Evolutionary conservation across 495 filamentous ascomycete genomes (phyloP).

Genomic region (Umbilicaria muhlenbergii): DNA sequence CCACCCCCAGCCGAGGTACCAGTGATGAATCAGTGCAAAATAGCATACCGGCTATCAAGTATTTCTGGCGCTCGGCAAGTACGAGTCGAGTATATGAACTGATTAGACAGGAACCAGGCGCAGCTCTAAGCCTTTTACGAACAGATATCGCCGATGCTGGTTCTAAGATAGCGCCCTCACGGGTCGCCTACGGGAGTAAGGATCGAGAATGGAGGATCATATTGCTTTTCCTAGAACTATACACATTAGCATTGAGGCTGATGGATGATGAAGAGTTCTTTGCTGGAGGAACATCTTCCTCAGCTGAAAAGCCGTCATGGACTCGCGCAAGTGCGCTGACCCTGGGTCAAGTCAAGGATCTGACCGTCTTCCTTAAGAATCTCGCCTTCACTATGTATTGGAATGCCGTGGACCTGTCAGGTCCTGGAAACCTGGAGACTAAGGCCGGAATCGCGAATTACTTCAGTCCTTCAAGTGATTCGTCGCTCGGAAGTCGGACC

Average conservation of each 20-base stretch:
- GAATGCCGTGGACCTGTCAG: conserved; percentile 52
- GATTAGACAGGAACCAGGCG: conserved; percentile 43
- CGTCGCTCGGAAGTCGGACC: conserved; percentile 3
- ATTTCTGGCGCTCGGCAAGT: conserved; percentile 70
- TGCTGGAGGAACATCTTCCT: conserved; percentile 23
- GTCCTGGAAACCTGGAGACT: conserved; percentile 29
- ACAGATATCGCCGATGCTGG: conserved; percentile 14
- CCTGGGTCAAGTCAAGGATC: conserved; percentile 50
- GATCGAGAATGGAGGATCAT: conserved; percentile 79
- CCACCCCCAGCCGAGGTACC: conserved; percentile 32
- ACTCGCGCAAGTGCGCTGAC: conserved; percentile 54
- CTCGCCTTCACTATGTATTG: conserved; percentile 86
- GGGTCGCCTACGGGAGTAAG: conserved; percentile 15
- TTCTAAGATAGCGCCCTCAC: neutral
- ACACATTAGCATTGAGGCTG: conserved; percentile 76
- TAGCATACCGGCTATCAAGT: conserved; percentile 60
- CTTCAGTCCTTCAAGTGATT: conserved; percentile 24
- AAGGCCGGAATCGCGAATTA: conserved; percentile 39
- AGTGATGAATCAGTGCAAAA: conserved; percentile 21
- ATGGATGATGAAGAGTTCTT: conserved; percentile 74
- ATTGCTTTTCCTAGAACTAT: conserved; percentile 84
- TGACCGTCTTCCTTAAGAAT: conserved; percentile 81
- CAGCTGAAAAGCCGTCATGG: conserved; percentile 25
- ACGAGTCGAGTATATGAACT: conserved; percentile 48
- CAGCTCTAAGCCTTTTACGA: conserved; percentile 42